These are phyloP conservation scores for Trichoderma gamsii DNA, from an alignment of 495 filamentous ascomycete genomes.

Conservation along the genomic window DNA sequence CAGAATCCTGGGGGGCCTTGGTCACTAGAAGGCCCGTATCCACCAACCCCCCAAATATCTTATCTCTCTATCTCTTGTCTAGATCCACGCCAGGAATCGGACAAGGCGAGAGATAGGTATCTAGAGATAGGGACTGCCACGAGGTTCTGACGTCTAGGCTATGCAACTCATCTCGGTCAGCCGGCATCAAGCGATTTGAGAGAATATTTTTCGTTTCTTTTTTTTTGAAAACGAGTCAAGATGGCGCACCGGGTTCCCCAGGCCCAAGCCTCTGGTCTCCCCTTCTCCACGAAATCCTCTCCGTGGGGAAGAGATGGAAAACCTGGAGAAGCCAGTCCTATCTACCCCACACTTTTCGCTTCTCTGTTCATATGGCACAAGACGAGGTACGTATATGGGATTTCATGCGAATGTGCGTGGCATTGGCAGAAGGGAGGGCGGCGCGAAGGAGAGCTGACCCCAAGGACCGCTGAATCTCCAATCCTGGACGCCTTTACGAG, in stretches of 20 bases:
- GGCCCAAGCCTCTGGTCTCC: neutral
- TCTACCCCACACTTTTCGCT: neutral
- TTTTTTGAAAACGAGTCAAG: neutral
- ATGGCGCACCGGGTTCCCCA: neutral
- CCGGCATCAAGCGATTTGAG: neutral
- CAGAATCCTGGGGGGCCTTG: neutral
- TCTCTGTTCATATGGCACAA: neutral
- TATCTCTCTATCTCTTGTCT: constrained; percentile 6
- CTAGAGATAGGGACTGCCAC: neutral
- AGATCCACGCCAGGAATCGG: constrained; percentile 1
- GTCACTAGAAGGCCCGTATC: neutral
- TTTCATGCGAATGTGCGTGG: neutral
- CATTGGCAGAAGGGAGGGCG: neutral
- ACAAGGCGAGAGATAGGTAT: neutral
- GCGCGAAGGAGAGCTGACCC: neutral
- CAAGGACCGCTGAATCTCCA: neutral
- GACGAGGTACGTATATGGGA: neutral
- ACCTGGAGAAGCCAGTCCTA: neutral
- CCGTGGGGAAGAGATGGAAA: neutral
- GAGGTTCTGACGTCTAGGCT: neutral
- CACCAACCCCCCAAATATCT: constrained; percentile 12
- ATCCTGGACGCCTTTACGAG: neutral
- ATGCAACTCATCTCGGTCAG: neutral
- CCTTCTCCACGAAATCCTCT: constrained; percentile 6
- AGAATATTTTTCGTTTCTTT: neutral